Conservation (phyloP, 352 stramenopile genomes). For the Globisporangium perplexum region DNA sequence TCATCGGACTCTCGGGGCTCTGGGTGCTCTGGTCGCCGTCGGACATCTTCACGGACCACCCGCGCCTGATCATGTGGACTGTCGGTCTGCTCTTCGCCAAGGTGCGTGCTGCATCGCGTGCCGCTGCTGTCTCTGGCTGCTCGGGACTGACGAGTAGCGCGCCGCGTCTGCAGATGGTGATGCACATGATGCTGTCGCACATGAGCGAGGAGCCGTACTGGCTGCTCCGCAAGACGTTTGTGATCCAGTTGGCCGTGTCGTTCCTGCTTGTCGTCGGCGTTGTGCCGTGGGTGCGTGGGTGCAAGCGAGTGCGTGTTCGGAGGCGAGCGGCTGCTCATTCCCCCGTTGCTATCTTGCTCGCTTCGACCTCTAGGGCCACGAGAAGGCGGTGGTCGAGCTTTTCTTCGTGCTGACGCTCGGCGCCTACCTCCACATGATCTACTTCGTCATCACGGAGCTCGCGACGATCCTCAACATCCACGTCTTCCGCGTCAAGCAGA, state of each 20-base stretch:
- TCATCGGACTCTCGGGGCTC: constrained; percentile 63
- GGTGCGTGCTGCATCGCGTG: constrained; percentile 18
- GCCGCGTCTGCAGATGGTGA: constrained; percentile 59
- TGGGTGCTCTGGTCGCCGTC: constrained; percentile 78
- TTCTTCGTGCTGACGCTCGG: constrained; percentile 72
- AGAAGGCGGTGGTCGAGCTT: constrained; percentile 63
- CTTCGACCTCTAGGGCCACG: constrained; percentile 30
- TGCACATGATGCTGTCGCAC: constrained; percentile 88
- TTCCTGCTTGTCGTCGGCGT: constrained; percentile 65
- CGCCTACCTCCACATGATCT: constrained; percentile 82
- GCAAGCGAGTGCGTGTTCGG: neutral
- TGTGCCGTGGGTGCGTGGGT: constrained; percentile 59
- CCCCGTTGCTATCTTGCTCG: neutral
- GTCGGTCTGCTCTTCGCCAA: constrained; percentile 79
- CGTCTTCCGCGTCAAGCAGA: constrained; percentile 84
- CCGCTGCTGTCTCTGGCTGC: neutral
- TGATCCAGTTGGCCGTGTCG: constrained; percentile 51
- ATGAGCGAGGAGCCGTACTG: constrained; percentile 85
- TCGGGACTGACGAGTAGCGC: neutral
- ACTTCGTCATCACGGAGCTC: constrained; percentile 71
- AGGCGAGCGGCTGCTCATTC: neutral
- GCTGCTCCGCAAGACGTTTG: constrained; percentile 80
- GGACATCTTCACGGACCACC: constrained; percentile 78
- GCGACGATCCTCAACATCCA: constrained; percentile 69
- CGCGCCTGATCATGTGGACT: constrained; percentile 83